phyloP scores from a whole-genome alignment of 345 rosid genomes.

The Schrenkiella parvula region DNA sequence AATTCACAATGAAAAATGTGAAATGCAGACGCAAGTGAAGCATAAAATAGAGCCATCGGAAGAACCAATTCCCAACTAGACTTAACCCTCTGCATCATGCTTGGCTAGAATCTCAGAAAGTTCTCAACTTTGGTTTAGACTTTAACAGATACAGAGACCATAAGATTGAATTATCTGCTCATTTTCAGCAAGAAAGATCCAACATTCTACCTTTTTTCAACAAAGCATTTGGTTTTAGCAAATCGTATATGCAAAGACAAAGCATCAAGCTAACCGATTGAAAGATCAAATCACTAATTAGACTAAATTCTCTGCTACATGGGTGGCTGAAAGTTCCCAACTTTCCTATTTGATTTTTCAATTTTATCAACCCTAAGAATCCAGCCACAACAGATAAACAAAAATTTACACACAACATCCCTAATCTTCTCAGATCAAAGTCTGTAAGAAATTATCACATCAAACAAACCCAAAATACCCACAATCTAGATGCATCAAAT shows the following conservation, averaged over 20 bases:
- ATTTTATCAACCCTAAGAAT: neutral
- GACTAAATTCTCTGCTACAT: neutral
- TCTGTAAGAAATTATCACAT: too few species aligned
- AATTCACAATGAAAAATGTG: neutral
- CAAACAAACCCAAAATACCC: neutral
- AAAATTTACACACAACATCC: neutral
- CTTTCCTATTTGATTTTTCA: neutral
- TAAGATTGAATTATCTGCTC: neutral
- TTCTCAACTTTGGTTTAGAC: neutral
- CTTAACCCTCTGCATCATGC: neutral
- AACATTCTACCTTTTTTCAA: neutral
- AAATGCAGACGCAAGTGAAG: neutral
- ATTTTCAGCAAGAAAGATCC: neutral
- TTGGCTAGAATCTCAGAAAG: neutral
- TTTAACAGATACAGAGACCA: neutral
- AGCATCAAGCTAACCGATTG: neutral
- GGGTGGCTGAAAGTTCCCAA: neutral
- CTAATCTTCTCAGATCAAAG: neutral
- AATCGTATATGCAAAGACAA: neutral
- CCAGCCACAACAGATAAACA: neutral
- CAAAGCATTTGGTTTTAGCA: neutral
- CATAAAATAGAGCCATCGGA: neutral
- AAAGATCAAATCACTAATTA: neutral
- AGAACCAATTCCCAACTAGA: neutral
- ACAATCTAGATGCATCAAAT: neutral